Percentiles rank a stretch among this genome's conserved stretches.
phyloP scores from a whole-genome alignment of 2,329 filamentous ascomycete species.

The Botrytis fragariae region DNA sequence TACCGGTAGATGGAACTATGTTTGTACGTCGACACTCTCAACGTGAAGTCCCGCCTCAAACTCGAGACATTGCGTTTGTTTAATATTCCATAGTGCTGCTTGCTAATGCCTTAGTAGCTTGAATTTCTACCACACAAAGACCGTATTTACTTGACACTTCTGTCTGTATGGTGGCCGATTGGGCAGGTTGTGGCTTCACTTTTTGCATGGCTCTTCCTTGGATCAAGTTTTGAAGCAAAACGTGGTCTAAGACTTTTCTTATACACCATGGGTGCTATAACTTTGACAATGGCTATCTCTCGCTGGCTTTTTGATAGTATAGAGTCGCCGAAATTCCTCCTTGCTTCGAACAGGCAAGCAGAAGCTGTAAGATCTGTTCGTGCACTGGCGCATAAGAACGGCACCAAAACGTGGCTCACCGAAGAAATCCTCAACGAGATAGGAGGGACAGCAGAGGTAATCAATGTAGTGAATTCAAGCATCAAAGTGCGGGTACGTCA shows the following conservation, averaged over 20 bases:
- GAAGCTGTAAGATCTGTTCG: slow-evolving; percentile 80
- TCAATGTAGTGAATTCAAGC: slow-evolving; percentile 21
- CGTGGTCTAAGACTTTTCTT: slow-evolving; percentile 78
- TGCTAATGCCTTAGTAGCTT: slow-evolving; percentile 41
- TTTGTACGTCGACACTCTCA: slow-evolving; percentile 7
- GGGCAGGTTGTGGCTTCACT: slow-evolving; percentile 72
- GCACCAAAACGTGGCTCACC: slow-evolving; percentile 70
- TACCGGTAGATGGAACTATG: slow-evolving; percentile 16
- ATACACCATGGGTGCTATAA: slow-evolving; percentile 67
- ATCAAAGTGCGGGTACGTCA: slow-evolving; percentile 27
- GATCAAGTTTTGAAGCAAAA: slow-evolving; percentile 47
- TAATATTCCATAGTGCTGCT: not conserved
- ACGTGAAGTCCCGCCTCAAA: not conserved
- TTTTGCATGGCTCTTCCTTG: slow-evolving; percentile 74
- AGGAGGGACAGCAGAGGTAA: slow-evolving; percentile 40
- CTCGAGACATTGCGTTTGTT: not conserved
- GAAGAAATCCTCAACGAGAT: slow-evolving; percentile 63
- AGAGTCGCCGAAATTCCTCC: slow-evolving; percentile 81
- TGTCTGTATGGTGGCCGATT: slow-evolving; percentile 86
- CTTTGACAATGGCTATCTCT: slow-evolving; percentile 72
- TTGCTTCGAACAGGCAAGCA: slow-evolving; percentile 70
- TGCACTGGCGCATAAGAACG: slow-evolving; percentile 71
- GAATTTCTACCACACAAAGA: slow-evolving; percentile 77
- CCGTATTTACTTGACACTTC: slow-evolving; percentile 70
- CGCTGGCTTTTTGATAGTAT: slow-evolving; percentile 79